Conservation (phyloP, 108 stramenopile species). For the Nannochloropsis gaditana region DNA sequence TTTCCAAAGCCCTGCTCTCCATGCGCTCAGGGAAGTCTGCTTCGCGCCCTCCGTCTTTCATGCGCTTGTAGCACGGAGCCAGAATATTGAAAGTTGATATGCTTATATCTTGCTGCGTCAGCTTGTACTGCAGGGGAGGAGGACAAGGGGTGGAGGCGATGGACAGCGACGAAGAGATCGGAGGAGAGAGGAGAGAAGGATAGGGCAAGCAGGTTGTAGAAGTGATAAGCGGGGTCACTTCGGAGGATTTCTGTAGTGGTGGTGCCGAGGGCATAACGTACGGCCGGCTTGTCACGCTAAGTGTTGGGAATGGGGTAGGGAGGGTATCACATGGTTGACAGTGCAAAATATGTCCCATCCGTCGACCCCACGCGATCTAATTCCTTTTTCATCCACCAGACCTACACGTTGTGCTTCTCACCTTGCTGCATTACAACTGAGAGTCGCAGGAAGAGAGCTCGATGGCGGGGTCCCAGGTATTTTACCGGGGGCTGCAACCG, state of each 20-base stretch:
- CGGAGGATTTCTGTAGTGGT: not conserved
- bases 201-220: not conserved
- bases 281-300: not conserved
- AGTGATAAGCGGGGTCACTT: too few relatives aligned
- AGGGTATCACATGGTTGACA: too few relatives aligned
- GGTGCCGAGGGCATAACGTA: not conserved
- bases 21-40: conserved; percentile 14
- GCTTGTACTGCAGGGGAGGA: not conserved
- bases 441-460: too few relatives aligned
- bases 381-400: too few relatives aligned
- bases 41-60: conserved; percentile 1
- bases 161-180: not conserved
- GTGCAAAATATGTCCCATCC: too few relatives aligned
- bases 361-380: too few relatives aligned
- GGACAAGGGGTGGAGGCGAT: not conserved
- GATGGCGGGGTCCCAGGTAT: too few relatives aligned
- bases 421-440: too few relatives aligned
- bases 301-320: too few relatives aligned
- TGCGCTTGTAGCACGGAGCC: not conserved
- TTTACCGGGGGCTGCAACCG: too few relatives aligned
- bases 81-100: conserved; percentile 13
- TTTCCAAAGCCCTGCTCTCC: not conserved
- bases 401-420: too few relatives aligned
- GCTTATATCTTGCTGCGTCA: not conserved
- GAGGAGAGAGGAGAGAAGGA: not conserved